Evolutionary conservation across 495 filamentous ascomycete genomes (phyloP), one percentile per base, ranked within the genome.

Genomic region (Aspergillus campestris): DNA sequence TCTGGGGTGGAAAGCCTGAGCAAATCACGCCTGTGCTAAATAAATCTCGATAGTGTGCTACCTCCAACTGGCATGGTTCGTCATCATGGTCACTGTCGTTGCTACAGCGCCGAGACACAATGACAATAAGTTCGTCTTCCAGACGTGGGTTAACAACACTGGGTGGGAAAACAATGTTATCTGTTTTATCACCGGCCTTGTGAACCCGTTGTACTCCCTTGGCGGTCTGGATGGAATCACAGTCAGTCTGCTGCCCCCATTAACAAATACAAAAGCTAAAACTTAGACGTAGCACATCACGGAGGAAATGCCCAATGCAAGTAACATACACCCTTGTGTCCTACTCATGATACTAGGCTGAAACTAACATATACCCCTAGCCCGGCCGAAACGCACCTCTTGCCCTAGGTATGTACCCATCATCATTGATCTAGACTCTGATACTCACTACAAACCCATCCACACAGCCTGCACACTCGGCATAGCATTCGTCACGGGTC

Each of bases 131-230:
- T 83, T 82, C 43, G 81, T 85, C 3, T 85, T 81, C 74, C 71
- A 65, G 7, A 66, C 79, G 5, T 82, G 78, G 68, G 78, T 78
- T 24, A 85, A 87, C 39, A 56, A 75, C 13, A 84, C 80, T 1
- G 84, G 84, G 0, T 89, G 79, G 73, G 65, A 68, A 31, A 78
- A 69, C 31, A 72, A 78, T 46, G 84, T 81, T 0, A 74, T 91
- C 27, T 85, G 78, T n/a, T 91, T 91, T 55, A 66, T 89, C 12
- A 70, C 80, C 0, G 86, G 86, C 0, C 75, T 89, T 38, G 72
- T 91, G 13, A 91, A 91, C 53, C 86, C 85, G 2, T 75, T 87
- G 7, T 91, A 83, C 50, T 78, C 86, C 0, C 73, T 91, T 31
- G 86, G 86, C 9, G 87, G 85, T 0, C 76, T 85, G 8, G 84